Evolutionary conservation across 2,329 filamentous ascomycete species (phyloP).

Genomic region (Aspergillus pseudonomiae): DNA sequence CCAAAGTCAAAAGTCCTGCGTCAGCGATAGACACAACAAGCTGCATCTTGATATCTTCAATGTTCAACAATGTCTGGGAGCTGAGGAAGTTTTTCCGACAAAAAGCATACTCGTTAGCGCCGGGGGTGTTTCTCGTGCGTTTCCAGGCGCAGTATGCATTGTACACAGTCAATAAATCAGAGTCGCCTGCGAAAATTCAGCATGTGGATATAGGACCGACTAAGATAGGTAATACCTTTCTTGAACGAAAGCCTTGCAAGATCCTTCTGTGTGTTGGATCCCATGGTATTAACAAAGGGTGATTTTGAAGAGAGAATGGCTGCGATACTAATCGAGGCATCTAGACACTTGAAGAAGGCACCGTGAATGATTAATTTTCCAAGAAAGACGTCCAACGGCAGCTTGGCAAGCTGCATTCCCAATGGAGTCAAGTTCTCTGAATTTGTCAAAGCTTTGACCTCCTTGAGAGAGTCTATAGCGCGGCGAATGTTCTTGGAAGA

Average conservation of each 20-base stretch:
- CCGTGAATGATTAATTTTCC: conserved; percentile 90
- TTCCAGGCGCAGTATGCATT: conserved; percentile 93
- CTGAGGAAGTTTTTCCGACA: conserved; percentile 94
- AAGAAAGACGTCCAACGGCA: conserved; percentile 91
- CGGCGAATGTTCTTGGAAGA: conserved; percentile 89
- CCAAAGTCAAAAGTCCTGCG: conserved; percentile 77
- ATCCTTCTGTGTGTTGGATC: conserved; percentile 80
- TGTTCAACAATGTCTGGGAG: conserved; percentile 83
- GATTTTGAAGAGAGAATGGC: conserved; percentile 94
- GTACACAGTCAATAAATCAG: conserved; percentile 88
- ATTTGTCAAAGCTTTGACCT: conserved; percentile 84
- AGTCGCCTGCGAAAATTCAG: conserved; percentile 62
- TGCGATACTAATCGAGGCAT: conserved; percentile 88
- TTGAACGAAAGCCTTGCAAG: conserved; percentile 77
- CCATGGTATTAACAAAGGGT: conserved; percentile 85
- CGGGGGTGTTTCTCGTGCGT: conserved; percentile 71
- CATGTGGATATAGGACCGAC: not conserved
- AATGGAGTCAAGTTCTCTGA: conserved; percentile 83
- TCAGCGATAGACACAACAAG: conserved; percentile 83
- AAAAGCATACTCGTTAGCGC: conserved; percentile 79
- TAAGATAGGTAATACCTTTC: conserved; percentile 51
- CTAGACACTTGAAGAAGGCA: conserved; percentile 84
- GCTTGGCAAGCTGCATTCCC: conserved; percentile 80
- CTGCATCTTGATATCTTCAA: conserved; percentile 94
- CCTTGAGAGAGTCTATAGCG: conserved; percentile 88